phyloP scores from a whole-genome alignment of 768 basidiomycete genomes.

The Leccinum obscurum region DNA sequence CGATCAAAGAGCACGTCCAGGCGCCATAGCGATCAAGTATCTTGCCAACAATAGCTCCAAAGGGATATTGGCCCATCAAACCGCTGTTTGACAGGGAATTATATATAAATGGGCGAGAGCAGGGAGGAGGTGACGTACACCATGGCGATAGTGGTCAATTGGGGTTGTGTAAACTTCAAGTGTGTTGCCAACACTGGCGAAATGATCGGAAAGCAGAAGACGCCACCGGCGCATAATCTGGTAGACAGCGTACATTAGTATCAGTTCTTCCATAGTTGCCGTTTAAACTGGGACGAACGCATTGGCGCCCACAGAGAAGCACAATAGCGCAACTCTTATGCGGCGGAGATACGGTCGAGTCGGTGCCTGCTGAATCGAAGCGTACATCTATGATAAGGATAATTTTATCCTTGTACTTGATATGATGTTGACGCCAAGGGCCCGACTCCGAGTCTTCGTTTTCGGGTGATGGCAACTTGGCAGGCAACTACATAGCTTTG shows the following conservation, averaged over 20 bases:
- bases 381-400: constrained; percentile 12
- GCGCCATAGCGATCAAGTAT: constrained; percentile 69
- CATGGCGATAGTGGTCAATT: constrained; percentile 74
- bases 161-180: constrained; percentile 69
- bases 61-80: constrained; percentile 79
- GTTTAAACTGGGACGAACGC: constrained; percentile 46
- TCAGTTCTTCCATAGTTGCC: neutral
- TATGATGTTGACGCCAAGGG: neutral
- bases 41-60: constrained; percentile 68
- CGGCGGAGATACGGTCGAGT: constrained; percentile 20
- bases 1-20: constrained; percentile 61
- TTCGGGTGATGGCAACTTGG: too few relatives aligned
- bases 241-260: neutral
- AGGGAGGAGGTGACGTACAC: constrained; percentile 53
- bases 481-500: too few relatives aligned
- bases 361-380: constrained; percentile 6
- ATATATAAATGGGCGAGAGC: neutral
- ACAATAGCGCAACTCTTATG: constrained; percentile 36
- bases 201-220: constrained; percentile 77
- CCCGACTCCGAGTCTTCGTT: too few relatives aligned
- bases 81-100: constrained; percentile 46
- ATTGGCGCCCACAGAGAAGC: constrained; percentile 60
- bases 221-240: constrained; percentile 76
- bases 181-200: constrained; percentile 60
- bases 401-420: too few relatives aligned